phyloP scores from a whole-genome alignment of 257 asterid genomes.

The Solanum appendiculatum region DNA sequence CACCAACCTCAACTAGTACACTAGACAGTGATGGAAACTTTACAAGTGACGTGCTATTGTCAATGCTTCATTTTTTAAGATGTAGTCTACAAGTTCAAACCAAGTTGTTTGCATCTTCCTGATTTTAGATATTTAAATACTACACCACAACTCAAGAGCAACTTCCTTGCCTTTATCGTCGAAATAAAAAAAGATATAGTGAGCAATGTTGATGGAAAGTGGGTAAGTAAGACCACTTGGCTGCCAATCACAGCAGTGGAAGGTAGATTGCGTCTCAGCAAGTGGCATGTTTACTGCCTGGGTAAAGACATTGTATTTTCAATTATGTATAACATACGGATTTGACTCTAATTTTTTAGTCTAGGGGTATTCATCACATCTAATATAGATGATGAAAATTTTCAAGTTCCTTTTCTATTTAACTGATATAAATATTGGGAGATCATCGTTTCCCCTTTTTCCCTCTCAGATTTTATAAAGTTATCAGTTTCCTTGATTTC shows the following conservation, averaged over 20 bases:
- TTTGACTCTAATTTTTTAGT: background rate
- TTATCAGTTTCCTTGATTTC: background rate
- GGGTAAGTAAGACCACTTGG: background rate
- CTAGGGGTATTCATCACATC: background rate
- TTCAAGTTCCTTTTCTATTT: background rate
- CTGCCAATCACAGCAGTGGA: background rate
- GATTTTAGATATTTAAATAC: background rate
- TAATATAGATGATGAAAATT: too few relatives aligned
- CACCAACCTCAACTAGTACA: background rate
- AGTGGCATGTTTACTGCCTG: background rate
- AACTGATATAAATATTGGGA: background rate
- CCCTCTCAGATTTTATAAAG: background rate
- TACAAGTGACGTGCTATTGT: background rate
- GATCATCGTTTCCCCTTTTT: background rate
- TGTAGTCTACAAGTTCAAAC: background rate
- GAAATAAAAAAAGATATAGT: background rate
- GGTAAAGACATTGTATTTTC: background rate
- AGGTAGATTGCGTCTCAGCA: background rate
- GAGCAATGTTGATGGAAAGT: background rate
- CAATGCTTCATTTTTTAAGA: background rate
- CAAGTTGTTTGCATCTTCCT: background rate
- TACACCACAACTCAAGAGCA: background rate
- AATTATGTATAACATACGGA: background rate
- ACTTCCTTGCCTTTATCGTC: background rate
- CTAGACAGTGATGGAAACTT: background rate